Base-by-base conservation (phyloP, 805 yeast genomes). In the Pichia thaimueangensis region DNA sequence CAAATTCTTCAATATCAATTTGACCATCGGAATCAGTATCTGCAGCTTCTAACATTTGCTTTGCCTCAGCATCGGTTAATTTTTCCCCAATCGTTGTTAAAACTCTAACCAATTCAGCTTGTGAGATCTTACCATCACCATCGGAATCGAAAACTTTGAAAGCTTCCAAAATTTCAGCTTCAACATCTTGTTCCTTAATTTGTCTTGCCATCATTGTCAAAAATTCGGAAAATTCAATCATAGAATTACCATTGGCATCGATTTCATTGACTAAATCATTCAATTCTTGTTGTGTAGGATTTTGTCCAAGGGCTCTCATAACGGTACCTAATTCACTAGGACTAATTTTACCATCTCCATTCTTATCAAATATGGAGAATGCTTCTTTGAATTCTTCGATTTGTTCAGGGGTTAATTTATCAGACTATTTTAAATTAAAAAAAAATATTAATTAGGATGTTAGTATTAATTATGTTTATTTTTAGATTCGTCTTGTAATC, bases 231-330 rank as follows among this genome's bases (percentile, higher is more conserved):
- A 84, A 84, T 60, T 84, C 93, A 54, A 84, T 83, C 56, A 78
- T 73, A 30, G 96, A 96, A 67, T 93, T 95, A 55, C 91, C 91
- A 69, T 93, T 93, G 48, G 83, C 82, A 64, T 93, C 98, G 41
- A 93, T 95, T 68, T 93, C 98, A 64, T 91, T 91, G 73, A 93
- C 86, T 83, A 93, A 80, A 63, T 93, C 98, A 43, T 93, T 85
- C 57, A 93, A 82, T 66, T 93, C 98, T 52, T 88, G 80, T 65
- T 93, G 97, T 39, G 95, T 81, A 29, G 98, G 98, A 58, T 91
- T 91, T 66, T 88, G 93, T 40, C 98, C 98, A 59, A 93, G 73
- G n/a, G 97, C 86, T 69, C 98, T 83, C 98, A 93, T 93, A 41
- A 93, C 98, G 4, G 96, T 88, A 51, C 97, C 97, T 54, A 93